A percentile compares a stretch with the other conserved stretches of the same genome.
phyloP scores from a whole-genome alignment of 1,284 basidiomycete species.

The Dichomitus squalens region DNA sequence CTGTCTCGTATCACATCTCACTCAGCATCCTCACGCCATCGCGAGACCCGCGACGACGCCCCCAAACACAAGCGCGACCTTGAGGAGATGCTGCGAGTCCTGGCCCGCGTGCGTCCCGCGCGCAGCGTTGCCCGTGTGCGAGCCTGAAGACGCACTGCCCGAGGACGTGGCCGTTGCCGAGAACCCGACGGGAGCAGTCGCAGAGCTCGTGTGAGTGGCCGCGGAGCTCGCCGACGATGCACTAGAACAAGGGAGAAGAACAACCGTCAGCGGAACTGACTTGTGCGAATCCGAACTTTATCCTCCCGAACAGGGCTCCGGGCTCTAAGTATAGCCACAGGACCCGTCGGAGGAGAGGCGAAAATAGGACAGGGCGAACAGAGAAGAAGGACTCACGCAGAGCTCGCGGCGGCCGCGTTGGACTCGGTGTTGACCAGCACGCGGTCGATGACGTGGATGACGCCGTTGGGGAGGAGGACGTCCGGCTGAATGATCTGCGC shows the following conservation, averaged over 20 bases:
- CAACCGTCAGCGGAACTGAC: neutral
- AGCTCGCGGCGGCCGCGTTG: constrained; percentile 53
- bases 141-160: neutral
- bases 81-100: neutral
- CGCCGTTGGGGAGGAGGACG: constrained; percentile 71
- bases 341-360: neutral
- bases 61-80: neutral
- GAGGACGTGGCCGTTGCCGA: constrained; percentile 7
- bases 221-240: constrained; percentile 23
- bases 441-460: constrained; percentile 69
- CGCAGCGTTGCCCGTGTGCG: neutral
- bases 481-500: constrained; percentile 66
- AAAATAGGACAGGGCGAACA: neutral
- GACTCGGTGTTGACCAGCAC: constrained; percentile 59
- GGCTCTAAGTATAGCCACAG: neutral
- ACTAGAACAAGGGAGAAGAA: constrained; percentile 3
- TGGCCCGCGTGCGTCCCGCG: neutral
- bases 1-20: too few species aligned
- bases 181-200: constrained; percentile 24
- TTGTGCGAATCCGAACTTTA: neutral
- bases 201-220: constrained; percentile 9
- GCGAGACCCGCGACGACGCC: neutral
- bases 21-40: too few species aligned
- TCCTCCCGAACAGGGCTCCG: neutral
- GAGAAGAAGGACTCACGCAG: constrained; percentile 47